phyloP scores from a whole-genome alignment of 176 grass and related monocot genomes.

The Phragmites australis region DNA sequence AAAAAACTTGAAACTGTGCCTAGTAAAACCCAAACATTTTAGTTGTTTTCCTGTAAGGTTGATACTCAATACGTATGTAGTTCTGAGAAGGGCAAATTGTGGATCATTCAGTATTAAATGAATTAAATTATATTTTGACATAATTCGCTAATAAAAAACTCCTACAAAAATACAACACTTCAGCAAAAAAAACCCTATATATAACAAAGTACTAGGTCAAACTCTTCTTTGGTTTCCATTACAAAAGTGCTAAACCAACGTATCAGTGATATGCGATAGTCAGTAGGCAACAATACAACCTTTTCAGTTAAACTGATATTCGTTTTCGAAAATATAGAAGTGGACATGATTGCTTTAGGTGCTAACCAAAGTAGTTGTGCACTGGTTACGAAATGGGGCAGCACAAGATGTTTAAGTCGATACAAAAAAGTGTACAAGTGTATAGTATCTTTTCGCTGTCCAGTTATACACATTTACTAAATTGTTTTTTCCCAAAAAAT shows the following conservation, averaged over 20 bases:
- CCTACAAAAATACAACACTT: neutral
- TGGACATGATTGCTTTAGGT: constrained; percentile 3
- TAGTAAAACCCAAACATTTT: neutral
- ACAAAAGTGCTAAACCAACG: neutral
- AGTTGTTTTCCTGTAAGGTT: neutral
- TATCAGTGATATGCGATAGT: neutral
- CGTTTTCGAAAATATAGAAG: neutral
- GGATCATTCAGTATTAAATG: neutral
- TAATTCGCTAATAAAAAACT: neutral
- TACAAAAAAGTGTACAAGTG: neutral
- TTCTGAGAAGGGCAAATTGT: neutral
- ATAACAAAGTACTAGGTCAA: neutral
- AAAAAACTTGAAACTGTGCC: neutral
- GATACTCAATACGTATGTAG: too few species aligned
- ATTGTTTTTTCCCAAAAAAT: too few species aligned
- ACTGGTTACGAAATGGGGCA: neutral
- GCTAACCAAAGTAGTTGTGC: constrained; percentile 12
- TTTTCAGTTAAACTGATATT: neutral
- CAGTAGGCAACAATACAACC: neutral
- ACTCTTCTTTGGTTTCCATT: neutral
- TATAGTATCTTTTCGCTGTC: neutral
- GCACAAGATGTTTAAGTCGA: too few species aligned
- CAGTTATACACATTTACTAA: too few species aligned
- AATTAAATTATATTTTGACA: neutral
- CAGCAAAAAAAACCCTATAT: neutral